Conservation (phyloP, 495 filamentous ascomycete species). For the Viridothelium virens region DNA sequence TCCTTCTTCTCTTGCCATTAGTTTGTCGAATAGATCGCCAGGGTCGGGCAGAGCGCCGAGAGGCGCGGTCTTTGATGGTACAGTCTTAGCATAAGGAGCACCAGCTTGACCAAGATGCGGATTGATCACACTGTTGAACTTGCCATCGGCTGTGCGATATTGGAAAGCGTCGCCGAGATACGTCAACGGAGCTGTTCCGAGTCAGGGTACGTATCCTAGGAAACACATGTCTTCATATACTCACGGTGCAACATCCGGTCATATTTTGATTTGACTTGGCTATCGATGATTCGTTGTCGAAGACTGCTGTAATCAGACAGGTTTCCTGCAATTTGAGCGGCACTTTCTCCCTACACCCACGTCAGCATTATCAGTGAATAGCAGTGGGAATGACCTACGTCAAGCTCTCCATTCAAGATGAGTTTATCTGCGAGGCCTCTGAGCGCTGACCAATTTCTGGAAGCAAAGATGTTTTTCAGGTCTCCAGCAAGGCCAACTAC, state of each 20-base stretch:
- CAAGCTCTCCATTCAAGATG: slow-evolving; percentile 6
- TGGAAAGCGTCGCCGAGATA: slow-evolving; percentile 58
- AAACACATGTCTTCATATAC: slow-evolving; percentile 5
- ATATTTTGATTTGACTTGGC: slow-evolving; percentile 12
- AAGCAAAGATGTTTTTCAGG: slow-evolving; percentile 11
- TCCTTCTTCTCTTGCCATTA: slow-evolving; percentile 32
- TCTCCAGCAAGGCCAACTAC: slow-evolving; percentile 7
- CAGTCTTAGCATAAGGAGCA: slow-evolving; percentile 42
- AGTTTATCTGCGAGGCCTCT: slow-evolving; percentile 2
- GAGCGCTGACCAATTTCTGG: slow-evolving; percentile 12
- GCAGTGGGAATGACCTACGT: slow-evolving; percentile 1
- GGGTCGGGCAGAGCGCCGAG: slow-evolving; percentile 38
- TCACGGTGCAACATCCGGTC: slow-evolving; percentile 12
- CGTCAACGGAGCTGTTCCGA: slow-evolving; percentile 11
- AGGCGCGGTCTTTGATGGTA: slow-evolving; percentile 10
- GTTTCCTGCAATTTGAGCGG: slow-evolving; percentile 11
- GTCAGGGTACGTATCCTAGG: slow-evolving; percentile 7
- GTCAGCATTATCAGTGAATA: slow-evolving; percentile 8
- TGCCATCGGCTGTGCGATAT: slow-evolving; percentile 70
- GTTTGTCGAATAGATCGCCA: slow-evolving; percentile 46
- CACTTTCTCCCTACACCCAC: slow-evolving; percentile 8
- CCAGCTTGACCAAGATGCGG: slow-evolving; percentile 51
- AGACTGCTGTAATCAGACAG: slow-evolving; percentile 9
- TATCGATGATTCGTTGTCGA: slow-evolving; percentile 11
- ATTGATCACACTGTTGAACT: slow-evolving; percentile 52